Evolutionary conservation across 495 filamentous ascomycete genomes (phyloP), one percentile per base, ranked within the genome.

Genomic region (Aspergillus taichungensis): DNA sequence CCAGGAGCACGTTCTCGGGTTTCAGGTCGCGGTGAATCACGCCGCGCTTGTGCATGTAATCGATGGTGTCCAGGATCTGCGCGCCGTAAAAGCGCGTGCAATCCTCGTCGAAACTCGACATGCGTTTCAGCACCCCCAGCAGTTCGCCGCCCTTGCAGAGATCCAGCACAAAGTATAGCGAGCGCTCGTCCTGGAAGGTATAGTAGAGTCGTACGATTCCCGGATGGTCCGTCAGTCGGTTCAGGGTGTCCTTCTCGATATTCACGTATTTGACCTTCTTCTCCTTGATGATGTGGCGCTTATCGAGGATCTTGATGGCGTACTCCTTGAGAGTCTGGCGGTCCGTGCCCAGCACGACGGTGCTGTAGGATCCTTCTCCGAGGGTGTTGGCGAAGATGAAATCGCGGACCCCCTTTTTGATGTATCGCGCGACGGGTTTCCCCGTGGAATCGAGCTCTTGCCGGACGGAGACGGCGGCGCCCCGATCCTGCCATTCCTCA

Each of bases 221-320:
- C 7, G 94, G 94, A 57, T 99, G 94, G 40, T 97, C 92, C 11
- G 88, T 95, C 42, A 99, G 69, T 47, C 90, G 82, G 58, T 99
- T 99, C 30, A 99, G 74, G 8, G 94, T 95, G 64, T 99, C 89
- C 69, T 95, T 96, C 68, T 99, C 94, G 52, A 99, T 97, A 63
- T 96, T 96, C 60, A 99, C 94, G 61, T 99, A 99, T 72, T 99
- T 99, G 52, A 99, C 94, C 73, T 99, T 99, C 64, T 91, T 95
- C 68, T 99, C 94, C 70, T 96, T 97, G 73, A 99, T 97, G 55
- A 99, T 99, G 65, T 99, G 94, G 51, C 88, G 82, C 69, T 99
- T 99, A 66, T 97, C 92, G 34, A 99, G 74, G 24, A 99, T 91
- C 60, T 99, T 99, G 67, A 99, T 91, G 27, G 94, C 94, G 59